Conservation (phyloP, 1,139 yeast genomes). For the Geotrichum reessii region DNA sequence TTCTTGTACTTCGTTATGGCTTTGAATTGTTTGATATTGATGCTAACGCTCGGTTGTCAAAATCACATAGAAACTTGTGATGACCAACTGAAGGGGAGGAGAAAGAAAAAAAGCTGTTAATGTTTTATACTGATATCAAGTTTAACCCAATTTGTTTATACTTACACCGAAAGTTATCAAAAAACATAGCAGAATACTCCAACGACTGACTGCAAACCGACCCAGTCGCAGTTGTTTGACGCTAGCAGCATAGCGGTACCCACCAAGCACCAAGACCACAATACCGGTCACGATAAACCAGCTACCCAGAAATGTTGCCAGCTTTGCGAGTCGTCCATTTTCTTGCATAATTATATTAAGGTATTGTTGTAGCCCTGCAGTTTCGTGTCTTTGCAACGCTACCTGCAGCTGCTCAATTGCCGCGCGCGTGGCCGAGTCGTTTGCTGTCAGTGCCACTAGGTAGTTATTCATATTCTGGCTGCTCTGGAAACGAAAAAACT, state of each 20-base stretch:
- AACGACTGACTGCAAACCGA: slow-evolving; percentile 48
- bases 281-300: slow-evolving; percentile 42
- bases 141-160: slow-evolving; percentile 10
- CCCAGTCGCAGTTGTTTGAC: slow-evolving; percentile 44
- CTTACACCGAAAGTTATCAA: slow-evolving; percentile 37
- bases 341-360: slow-evolving; percentile 3
- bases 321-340: slow-evolving; percentile 20
- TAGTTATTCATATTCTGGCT: slow-evolving; percentile 15
- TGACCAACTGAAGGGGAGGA: slow-evolving; percentile 16
- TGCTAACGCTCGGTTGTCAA: slow-evolving; percentile 1
- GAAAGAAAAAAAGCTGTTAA: not conserved
- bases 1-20: not conserved
- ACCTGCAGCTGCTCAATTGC: slow-evolving; percentile 5
- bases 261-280: slow-evolving; percentile 40
- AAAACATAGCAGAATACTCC: slow-evolving; percentile 36
- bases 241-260: slow-evolving; percentile 41
- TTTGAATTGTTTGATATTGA: not conserved
- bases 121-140: not conserved
- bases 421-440: slow-evolving; percentile 7
- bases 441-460: slow-evolving; percentile 1
- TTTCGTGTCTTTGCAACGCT: not conserved
- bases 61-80: slow-evolving; percentile 13
- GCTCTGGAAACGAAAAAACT: slow-evolving; percentile 42
- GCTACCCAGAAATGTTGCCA: slow-evolving; percentile 32
- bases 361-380: slow-evolving; percentile 14